Evolutionary conservation across 176 grass and related monocot species (phyloP), one percentile per base, ranked within the genome.

Genomic region (Oryza punctata): DNA sequence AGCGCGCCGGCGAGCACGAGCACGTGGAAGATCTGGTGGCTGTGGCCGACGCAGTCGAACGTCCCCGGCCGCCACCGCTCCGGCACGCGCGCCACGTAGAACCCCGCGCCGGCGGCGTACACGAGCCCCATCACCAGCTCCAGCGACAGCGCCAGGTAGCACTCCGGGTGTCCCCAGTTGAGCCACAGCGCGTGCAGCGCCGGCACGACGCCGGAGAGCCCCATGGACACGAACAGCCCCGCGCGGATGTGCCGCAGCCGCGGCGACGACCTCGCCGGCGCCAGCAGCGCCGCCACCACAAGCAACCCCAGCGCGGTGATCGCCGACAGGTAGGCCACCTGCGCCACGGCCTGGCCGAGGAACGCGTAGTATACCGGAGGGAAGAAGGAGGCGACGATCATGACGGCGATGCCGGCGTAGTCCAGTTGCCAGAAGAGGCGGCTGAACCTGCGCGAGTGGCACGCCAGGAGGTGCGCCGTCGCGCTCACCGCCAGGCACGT

Each of bases 11-110:
- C 77, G 79, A 98, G 87, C 19, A 98, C 96, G 50, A 98, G 85
- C 59, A 87, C 85, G 43, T 98, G 96, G 82, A 98, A 98, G 76
- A 98, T 95, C 91, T 98, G 93, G 83, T 98, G 96, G 85, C 96
- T 98, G 25, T 98, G 96, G 0, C 96, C 93, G 0, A 91, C 89
- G 16, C 92, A 76, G 21, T 98, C 96, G 16, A 95, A 96, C 54
- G 26, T 61, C 3, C 96, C 96, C 0, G 96, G 96, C 24, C 86
- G 52, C 93, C 93, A 98, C 73, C 88, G n/a, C 91, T 98, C 96
- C 9, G 93, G 96, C 65, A 96, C 93, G 67, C 96, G 84, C 43
- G 29, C 72, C 46, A 92, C 96, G 75, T 96, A 98, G 82, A 98
- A 91, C 1, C 85, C 82, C 0, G 89, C 94, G 0, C 96, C 96